Evolutionary conservation across 768 basidiomycete species (phyloP).

Genomic region (Butyriboletus loyo): DNA sequence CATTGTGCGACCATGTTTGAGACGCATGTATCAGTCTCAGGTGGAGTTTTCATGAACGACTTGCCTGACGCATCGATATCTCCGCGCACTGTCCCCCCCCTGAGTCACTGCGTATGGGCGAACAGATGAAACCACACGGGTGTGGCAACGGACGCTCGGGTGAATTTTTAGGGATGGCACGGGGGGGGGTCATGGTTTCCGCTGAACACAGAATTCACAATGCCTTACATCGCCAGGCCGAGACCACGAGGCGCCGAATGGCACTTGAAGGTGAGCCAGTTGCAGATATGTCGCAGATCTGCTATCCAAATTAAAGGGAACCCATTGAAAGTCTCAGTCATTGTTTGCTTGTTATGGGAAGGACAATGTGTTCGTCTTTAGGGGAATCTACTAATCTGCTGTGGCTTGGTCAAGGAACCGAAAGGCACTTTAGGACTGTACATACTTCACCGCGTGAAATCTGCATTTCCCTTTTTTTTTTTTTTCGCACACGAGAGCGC

Average conservation of each 20-base stretch:
- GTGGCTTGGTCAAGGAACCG: slow-evolving; percentile 21
- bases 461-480: too few species aligned
- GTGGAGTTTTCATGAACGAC: slow-evolving; percentile 14
- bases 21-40: slow-evolving; percentile 19
- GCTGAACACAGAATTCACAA: slow-evolving; percentile 11
- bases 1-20: slow-evolving; percentile 17
- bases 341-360: slow-evolving; percentile 34
- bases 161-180: slow-evolving; percentile 14
- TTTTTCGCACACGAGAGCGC: slow-evolving; percentile 7
- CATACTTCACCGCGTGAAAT: slow-evolving; percentile 23
- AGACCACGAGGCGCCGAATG: slow-evolving; percentile 15
- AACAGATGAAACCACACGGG: slow-evolving; percentile 21
- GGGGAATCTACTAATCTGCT: slow-evolving; percentile 18
- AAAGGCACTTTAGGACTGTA: slow-evolving; percentile 4
- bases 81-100: slow-evolving; percentile 11
- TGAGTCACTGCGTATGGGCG: slow-evolving; percentile 6
- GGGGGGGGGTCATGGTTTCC: slow-evolving; percentile 1
- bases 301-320: slow-evolving; percentile 7
- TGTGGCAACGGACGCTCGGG: slow-evolving; percentile 18
- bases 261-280: slow-evolving; percentile 15
- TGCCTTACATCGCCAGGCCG: slow-evolving; percentile 6
- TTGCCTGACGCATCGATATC: slow-evolving; percentile 14
- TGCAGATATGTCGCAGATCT: slow-evolving; percentile 18
- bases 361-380: slow-evolving; percentile 27
- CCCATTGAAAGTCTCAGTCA: slow-evolving; percentile 18